Evolutionary conservation across 805 yeast genomes (phyloP), one percentile per base, ranked within the genome.

Genomic region (Zygoascus tannicola): DNA sequence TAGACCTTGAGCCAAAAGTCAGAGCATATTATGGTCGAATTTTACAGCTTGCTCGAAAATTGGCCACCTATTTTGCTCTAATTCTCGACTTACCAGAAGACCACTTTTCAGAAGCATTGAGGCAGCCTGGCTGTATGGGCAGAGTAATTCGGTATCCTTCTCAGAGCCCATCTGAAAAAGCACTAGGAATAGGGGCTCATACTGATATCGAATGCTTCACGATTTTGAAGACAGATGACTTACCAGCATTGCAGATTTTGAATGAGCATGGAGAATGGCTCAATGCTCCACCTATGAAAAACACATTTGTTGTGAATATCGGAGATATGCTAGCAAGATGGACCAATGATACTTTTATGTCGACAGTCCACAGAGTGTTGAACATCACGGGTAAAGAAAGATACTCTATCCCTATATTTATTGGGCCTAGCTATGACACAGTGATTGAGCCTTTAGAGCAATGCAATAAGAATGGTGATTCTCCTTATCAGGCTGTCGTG

Each of bases 351-450:
- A 44, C 50, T 23, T 59, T 65, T 35, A 56, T 58, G 32, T 67
- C 71, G 1, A 67, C 69, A 1, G 47, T 64, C n/a, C 72, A 68
- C 44, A 53, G 71, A 38, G 72, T 68, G 7, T 54, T 58, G 10
- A 61, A 62, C 44, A 66, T 62, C 7, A 54, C 54, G 39, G 44
- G 42, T 4, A 26, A 41, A 28, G 43, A 41, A 22, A 41, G 50
- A 57, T 65, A 33, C 69, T 70, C 32, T 74, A 43, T 54, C 16
- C 58, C 62, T 4, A 53, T 50, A 41, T 57, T 57, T 46, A 43
- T 54, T 23, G 57, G 58, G 7, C 41, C 51, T 35, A 46, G 54
- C 41, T 22, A 44, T 34, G 30, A 35, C 21, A 34, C 43, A 8
- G 21, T 34, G 15, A 32, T 40, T 4, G 22, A 5, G 5, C 38